A percentile compares a stretch with the other conserved stretches of the same genome.
phyloP scores from a whole-genome alignment of 306 rosid species.

The Quercus parvula region DNA sequence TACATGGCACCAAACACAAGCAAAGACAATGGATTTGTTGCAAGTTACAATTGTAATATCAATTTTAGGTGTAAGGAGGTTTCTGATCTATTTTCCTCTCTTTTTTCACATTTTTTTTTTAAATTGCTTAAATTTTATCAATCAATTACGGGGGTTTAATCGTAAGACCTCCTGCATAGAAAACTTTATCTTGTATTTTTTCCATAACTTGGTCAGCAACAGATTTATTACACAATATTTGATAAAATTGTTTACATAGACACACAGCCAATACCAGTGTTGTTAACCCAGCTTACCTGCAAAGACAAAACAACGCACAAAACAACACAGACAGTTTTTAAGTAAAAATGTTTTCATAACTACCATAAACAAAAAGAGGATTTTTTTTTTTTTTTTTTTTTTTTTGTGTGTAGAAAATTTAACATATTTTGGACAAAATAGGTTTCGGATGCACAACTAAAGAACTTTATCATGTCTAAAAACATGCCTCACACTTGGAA shows the following conservation, averaged over 20 bases:
- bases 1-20: too few species aligned
- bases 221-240: neutral
- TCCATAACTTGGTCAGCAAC: neutral
- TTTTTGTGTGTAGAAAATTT: too few species aligned
- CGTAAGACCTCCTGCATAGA: neutral
- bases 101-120: too few species aligned
- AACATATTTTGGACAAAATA: neutral
- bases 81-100: neutral
- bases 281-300: neutral
- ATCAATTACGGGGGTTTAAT: neutral
- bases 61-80: neutral
- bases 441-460: neutral
- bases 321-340: neutral
- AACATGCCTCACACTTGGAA: neutral
- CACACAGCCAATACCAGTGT: neutral
- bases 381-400: too few species aligned
- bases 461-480: neutral
- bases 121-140: too few species aligned
- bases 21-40: too few species aligned
- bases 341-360: neutral
- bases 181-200: neutral
- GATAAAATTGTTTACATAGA: neutral
- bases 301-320: neutral
- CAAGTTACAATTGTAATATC: neutral
- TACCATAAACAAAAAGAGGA: too few species aligned